phyloP scores from a whole-genome alignment of 306 rosid genomes.

The Castanea crenata region DNA sequence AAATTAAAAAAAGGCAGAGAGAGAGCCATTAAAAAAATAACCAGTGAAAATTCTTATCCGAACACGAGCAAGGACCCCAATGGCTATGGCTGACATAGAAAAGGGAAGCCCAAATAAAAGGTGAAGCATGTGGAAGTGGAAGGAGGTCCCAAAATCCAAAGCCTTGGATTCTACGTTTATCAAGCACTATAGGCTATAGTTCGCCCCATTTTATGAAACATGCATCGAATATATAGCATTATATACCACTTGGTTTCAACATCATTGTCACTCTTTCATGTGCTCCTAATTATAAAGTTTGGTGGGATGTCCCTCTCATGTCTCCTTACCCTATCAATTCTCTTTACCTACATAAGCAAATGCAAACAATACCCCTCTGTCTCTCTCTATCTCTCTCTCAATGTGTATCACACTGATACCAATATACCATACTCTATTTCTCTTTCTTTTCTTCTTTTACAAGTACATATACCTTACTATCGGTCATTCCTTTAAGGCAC shows the following conservation, averaged over 20 bases:
- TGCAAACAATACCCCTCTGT: background rate
- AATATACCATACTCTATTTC: no score
- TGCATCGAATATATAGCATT: background rate
- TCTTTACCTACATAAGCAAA: background rate
- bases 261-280: conserved; percentile 35
- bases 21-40: background rate
- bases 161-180: conserved; percentile 60
- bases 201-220: conserved; percentile 25
- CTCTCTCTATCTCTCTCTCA: no score
- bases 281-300: conserved; percentile 57
- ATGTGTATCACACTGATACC: no score
- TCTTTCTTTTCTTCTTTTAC: background rate
- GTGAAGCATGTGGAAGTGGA: conserved; percentile 38
- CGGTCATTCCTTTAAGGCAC: background rate
- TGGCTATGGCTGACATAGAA: conserved; percentile 17
- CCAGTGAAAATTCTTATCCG: background rate
- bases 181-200: background rate
- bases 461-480: background rate
- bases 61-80: conserved; percentile 13
- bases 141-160: conserved; percentile 14
- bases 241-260: conserved; percentile 8
- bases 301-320: conserved; percentile 57
- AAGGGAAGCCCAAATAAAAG: conserved; percentile 7
- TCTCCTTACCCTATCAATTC: background rate
- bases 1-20: conserved; percentile 12